Evolutionary conservation across 75 land plant species (phyloP).

Genomic region (Ceratopteris richardii): DNA sequence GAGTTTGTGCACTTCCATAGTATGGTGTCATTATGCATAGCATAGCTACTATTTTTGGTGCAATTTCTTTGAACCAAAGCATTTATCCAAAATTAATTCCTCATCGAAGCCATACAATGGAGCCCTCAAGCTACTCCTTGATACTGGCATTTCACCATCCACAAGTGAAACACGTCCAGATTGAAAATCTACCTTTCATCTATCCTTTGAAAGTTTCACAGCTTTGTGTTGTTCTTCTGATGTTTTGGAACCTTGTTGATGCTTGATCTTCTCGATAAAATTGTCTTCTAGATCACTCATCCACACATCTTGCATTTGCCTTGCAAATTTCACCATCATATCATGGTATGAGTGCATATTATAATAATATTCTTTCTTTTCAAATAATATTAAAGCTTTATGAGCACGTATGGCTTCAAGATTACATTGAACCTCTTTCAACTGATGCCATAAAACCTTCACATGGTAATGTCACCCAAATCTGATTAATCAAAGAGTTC

Average conservation of each 20-base stretch:
- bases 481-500: constrained; percentile 25
- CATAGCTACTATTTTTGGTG: too few relatives aligned
- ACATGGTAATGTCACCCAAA: constrained; percentile 17
- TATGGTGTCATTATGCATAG: too few relatives aligned
- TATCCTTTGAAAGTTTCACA: too few relatives aligned
- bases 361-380: constrained; percentile 37
- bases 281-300: constrained; percentile 25
- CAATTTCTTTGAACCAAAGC: too few relatives aligned
- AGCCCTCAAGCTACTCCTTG: too few relatives aligned
- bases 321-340: constrained; percentile 22
- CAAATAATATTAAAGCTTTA: constrained; percentile 19
- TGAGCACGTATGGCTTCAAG: constrained; percentile 13
- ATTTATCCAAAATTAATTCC: too few relatives aligned
- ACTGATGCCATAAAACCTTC: constrained; percentile 14
- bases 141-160: too few relatives aligned
- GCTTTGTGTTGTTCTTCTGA: too few relatives aligned
- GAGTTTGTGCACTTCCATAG: too few relatives aligned
- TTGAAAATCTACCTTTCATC: too few relatives aligned
- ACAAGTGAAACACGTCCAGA: too few relatives aligned
- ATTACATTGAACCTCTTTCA: constrained; percentile 22
- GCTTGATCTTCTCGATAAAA: constrained; percentile 22
- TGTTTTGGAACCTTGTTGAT: neutral
- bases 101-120: too few relatives aligned
- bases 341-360: constrained; percentile 20
- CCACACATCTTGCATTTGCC: constrained; percentile 29